Evolutionary conservation across 768 basidiomycete genomes (phyloP).

Genomic region (Lactifluus rugatus): DNA sequence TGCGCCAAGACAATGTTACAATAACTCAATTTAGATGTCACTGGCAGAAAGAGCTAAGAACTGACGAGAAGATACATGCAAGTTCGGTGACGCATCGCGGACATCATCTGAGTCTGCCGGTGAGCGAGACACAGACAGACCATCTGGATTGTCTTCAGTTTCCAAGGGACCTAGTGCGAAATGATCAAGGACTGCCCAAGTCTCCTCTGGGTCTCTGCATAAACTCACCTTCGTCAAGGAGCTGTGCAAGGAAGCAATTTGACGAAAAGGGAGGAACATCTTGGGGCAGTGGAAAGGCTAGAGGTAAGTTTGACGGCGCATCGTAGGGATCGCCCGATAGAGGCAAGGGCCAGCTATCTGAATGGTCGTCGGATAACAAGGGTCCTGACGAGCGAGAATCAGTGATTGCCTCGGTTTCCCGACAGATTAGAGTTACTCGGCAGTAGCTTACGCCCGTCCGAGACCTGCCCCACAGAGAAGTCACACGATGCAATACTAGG

Average conservation of each 20-base stretch:
- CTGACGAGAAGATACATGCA: not conserved
- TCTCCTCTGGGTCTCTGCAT: not conserved
- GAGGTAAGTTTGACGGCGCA: too few relatives aligned
- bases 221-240: not conserved
- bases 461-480: too few relatives aligned
- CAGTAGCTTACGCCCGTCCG: too few relatives aligned
- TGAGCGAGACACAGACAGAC: not conserved
- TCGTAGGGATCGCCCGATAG: too few relatives aligned
- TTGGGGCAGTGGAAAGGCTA: too few relatives aligned
- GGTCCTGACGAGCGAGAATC: not conserved
- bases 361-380: not conserved
- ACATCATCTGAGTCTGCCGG: too few relatives aligned
- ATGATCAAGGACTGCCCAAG: not conserved
- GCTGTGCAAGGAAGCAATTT: too few relatives aligned
- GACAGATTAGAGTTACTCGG: too few relatives aligned
- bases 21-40: not conserved
- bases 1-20: not conserved
- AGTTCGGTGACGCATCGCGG: not conserved
- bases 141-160: not conserved
- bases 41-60: not conserved
- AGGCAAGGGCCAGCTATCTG: too few relatives aligned
- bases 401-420: not conserved
- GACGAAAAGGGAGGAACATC: too few relatives aligned
- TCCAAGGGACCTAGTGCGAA: not conserved
- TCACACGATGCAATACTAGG: too few relatives aligned